Percentiles rank a stretch among this genome's conserved stretches.
Conservation (phyloP, 2,329 filamentous ascomycete genomes). For the Fusarium falciforme region DNA sequence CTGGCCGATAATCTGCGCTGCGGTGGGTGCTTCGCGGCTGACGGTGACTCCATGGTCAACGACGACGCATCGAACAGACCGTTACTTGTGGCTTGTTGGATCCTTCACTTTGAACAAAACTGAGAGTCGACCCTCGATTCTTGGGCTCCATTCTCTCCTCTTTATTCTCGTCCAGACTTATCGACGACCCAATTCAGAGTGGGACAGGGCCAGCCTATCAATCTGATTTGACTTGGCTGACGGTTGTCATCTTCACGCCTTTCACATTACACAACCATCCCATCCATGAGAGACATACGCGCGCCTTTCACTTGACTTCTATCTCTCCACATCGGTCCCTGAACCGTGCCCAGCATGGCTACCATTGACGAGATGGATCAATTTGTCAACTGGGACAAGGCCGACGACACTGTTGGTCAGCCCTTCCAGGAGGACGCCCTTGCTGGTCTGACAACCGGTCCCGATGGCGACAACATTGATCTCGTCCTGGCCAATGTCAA, state of each 20-base stretch:
- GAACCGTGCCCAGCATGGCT: conserved; percentile 45
- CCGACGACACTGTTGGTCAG: conserved; percentile 53
- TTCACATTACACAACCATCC: background rate
- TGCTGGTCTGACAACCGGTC: conserved; percentile 50
- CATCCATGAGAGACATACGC: conserved; percentile 15
- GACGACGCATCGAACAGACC: conserved; percentile 19
- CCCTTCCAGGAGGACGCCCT: conserved; percentile 48
- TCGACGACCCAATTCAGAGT: conserved; percentile 6
- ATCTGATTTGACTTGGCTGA: conserved; percentile 12
- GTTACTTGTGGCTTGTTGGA: conserved; percentile 16
- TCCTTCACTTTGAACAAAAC: conserved; percentile 42
- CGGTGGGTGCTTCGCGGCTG: conserved; percentile 17
- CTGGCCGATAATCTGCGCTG: conserved; percentile 31
- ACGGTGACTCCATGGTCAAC: conserved; percentile 33
- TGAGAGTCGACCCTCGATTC: conserved; percentile 26
- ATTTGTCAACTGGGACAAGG: conserved; percentile 72
- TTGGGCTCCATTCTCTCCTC: conserved; percentile 20
- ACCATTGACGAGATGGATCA: conserved; percentile 67
- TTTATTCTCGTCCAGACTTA: conserved; percentile 21
- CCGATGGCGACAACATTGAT: conserved; percentile 56
- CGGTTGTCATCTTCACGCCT: conserved; percentile 28
- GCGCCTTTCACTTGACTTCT: conserved; percentile 39
- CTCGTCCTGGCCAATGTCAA: conserved; percentile 66
- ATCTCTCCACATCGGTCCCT: conserved; percentile 15
- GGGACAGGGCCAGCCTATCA: conserved; percentile 10